phyloP scores from a whole-genome alignment of 768 basidiomycete genomes.

The Tylopilus vinaceipallidus region DNA sequence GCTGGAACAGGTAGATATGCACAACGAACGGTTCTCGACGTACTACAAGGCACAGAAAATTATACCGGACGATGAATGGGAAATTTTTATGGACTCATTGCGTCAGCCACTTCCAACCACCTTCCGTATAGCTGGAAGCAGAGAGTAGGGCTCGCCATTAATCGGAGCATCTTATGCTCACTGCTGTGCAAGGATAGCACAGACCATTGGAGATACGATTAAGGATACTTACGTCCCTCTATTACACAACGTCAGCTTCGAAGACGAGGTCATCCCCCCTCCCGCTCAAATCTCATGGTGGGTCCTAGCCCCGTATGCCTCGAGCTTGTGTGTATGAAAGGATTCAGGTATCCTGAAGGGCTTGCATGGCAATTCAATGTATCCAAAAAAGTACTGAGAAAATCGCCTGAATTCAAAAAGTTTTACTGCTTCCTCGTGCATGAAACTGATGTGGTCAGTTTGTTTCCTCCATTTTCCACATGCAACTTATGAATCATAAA shows the following conservation, averaged over 20 bases:
- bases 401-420: constrained; percentile 84
- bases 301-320: constrained; percentile 5
- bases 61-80: constrained; percentile 79
- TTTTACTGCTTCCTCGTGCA: constrained; percentile 97
- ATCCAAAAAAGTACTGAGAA: constrained; percentile 83
- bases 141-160: constrained; percentile 54
- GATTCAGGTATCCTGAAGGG: constrained; percentile 84
- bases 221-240: constrained; percentile 74
- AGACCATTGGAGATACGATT: constrained; percentile 78
- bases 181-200: constrained; percentile 48
- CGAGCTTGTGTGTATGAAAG: background rate
- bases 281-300: constrained; percentile 88
- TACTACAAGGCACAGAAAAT: constrained; percentile 80
- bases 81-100: constrained; percentile 60
- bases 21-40: constrained; percentile 61
- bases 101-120: constrained; percentile 84
- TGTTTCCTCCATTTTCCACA: background rate
- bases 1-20: constrained; percentile 62
- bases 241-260: constrained; percentile 69
- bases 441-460: constrained; percentile 91
- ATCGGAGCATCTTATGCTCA: background rate
- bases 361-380: constrained; percentile 97
- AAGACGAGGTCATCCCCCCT: constrained; percentile 71
- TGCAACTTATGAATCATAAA: constrained; percentile 28
- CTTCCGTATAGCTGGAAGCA: constrained; percentile 86